Conservation (phyloP, 2,329 filamentous ascomycete species). For the Huntiella savannae region DNA sequence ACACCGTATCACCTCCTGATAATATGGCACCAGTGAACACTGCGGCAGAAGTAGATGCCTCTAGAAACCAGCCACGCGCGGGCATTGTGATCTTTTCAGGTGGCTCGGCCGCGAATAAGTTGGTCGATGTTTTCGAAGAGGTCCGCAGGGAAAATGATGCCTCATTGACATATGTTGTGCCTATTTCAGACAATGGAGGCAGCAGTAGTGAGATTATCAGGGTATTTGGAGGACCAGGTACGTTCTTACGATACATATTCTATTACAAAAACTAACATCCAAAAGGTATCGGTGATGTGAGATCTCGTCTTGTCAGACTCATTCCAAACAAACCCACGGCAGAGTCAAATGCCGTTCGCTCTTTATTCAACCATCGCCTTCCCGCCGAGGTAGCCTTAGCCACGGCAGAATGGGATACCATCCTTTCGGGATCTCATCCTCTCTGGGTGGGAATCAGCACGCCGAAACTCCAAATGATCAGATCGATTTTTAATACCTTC, state of each 20-base stretch:
- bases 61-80: background rate
- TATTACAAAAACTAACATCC: constrained; percentile 1
- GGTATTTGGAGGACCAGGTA: constrained; percentile 84
- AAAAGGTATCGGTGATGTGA: constrained; percentile 35
- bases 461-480: constrained; percentile 57
- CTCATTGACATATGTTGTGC: constrained; percentile 67
- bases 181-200: constrained; percentile 89
- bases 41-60: background rate
- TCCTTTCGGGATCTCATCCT: constrained; percentile 62
- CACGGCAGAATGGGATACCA: constrained; percentile 65
- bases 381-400: constrained; percentile 39
- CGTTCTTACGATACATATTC: constrained; percentile 11
- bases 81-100: constrained; percentile 78
- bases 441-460: constrained; percentile 57
- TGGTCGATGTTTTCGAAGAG: constrained; percentile 73
- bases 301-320: constrained; percentile 59
- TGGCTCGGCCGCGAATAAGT: constrained; percentile 81
- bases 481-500: constrained; percentile 56
- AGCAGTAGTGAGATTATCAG: constrained; percentile 85
- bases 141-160: constrained; percentile 46
- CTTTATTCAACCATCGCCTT: constrained; percentile 75
- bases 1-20: no score
- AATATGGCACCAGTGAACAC: no score
- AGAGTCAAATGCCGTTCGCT: constrained; percentile 57
- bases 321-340: constrained; percentile 48